Evolutionary conservation across 163 green algal species (phyloP), one percentile per base, ranked within the genome.

Genomic region (Scenedesmus sp.): DNA sequence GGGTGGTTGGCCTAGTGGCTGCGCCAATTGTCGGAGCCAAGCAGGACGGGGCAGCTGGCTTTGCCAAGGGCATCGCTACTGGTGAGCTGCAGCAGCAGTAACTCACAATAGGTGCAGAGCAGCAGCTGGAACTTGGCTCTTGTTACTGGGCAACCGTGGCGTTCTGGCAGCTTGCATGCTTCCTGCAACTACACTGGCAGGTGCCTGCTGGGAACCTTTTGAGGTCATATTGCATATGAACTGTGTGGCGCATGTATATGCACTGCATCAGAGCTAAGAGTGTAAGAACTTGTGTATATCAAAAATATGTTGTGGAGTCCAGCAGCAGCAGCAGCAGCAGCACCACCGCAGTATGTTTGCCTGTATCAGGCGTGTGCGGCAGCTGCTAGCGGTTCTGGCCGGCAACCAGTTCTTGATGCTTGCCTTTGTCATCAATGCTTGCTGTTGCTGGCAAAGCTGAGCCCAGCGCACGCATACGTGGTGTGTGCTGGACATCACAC

Each of bases 21-120:
- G 97, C 96, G 0, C 98, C 97, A 1, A 93, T 96, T 9, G 90
- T 98, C 0, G 97, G 97, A 15, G 97, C 97, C 0, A 91, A 94
- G 20, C 91, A 96, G 23, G 96, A 97, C 1, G 98, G 98, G 20
- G 87, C 95, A 2, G 87, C 88, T 9, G 98, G 98, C 0, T 97
- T 98, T 93, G 95, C 95, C 74, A 98, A 98, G 83, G 98, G 97
- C 0, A 85, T 98, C 1, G 96, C 93, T 0, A 95, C 95, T 93
- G 97, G 96, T 97, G 62, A 20, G 87, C 26, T 55, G 52, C 3
- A 4, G 15, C 70, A 46, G 34, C 9, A 79, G 7, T 67, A 55
- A 46, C 6, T 3, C 79, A 34, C 54, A 56, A 16, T 15, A 5
- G 70, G 23, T 2, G 34, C 34, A 46, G 0, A 15, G 4, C 23